phyloP scores from a whole-genome alignment of 768 basidiomycete species.

The Tricholoma flavovirens region DNA sequence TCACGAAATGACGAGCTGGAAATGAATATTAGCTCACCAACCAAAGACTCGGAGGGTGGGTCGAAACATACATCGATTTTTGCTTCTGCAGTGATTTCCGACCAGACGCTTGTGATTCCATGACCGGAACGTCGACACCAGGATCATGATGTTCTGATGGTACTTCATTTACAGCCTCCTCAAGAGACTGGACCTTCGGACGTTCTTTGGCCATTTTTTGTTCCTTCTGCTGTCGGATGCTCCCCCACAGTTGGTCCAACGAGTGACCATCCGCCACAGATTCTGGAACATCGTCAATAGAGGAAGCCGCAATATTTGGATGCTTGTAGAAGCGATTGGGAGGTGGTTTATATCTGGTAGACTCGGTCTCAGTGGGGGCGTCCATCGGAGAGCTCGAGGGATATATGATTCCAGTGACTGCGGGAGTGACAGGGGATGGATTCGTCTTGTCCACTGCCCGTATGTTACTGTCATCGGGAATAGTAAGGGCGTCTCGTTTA shows the following conservation, averaged over 20 bases:
- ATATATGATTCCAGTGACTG: constrained; percentile 44
- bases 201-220: constrained; percentile 61
- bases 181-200: constrained; percentile 67
- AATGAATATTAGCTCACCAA: constrained; percentile 8
- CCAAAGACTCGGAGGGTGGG: constrained; percentile 2
- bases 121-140: constrained; percentile 31
- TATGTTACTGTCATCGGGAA: constrained; percentile 10
- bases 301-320: constrained; percentile 35
- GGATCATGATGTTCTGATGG: constrained; percentile 28
- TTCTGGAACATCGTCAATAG: constrained; percentile 36
- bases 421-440: constrained; percentile 37
- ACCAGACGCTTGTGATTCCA: constrained; percentile 32
- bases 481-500: constrained; percentile 20
- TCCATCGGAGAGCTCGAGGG: constrained; percentile 32
- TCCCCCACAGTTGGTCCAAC: constrained; percentile 61
- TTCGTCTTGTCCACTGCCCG: constrained; percentile 18
- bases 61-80: constrained; percentile 53
- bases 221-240: constrained; percentile 60
- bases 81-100: constrained; percentile 48
- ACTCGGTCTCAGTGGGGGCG: constrained; percentile 29
- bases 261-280: constrained; percentile 35
- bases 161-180: constrained; percentile 35
- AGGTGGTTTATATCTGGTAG: constrained; percentile 21
- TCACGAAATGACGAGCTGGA: constrained; percentile 63
- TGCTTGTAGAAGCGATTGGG: constrained; percentile 27